phyloP scores from a whole-genome alignment of 768 basidiomycete species.

The Termitomyces sp. region DNA sequence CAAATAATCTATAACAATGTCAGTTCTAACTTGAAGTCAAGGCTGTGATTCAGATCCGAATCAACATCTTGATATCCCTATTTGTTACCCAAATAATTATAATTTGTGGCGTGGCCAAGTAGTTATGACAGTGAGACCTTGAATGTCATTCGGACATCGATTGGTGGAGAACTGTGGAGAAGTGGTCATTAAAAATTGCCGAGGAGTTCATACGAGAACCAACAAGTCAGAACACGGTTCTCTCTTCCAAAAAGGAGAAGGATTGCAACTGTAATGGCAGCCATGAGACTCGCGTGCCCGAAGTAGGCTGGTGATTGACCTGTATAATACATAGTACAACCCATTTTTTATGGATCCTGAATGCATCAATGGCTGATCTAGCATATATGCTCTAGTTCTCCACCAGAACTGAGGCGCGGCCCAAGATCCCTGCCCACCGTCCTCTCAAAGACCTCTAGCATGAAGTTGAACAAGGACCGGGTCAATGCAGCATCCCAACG shows the following conservation, averaged over 20 bases:
- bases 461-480: constrained; percentile 70
- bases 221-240: not conserved
- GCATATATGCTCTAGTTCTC: constrained; percentile 77
- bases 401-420: constrained; percentile 42
- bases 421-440: constrained; percentile 86
- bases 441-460: constrained; percentile 93
- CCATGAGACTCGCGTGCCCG: not conserved
- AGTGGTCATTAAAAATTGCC: not conserved
- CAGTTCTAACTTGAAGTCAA: not conserved
- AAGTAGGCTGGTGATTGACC: not conserved
- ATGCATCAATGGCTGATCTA: constrained; percentile 20
- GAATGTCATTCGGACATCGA: not conserved
- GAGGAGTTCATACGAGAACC: not conserved
- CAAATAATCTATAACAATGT: not conserved
- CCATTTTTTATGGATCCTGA: not conserved
- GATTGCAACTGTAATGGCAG: not conserved
- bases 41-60: not conserved
- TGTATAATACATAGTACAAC: not conserved
- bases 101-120: not conserved
- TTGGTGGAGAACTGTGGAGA: not conserved
- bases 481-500: constrained; percentile 95
- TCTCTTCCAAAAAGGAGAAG: not conserved
- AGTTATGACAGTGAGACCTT: not conserved
- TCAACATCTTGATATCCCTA: not conserved
- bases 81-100: not conserved